phyloP scores from a whole-genome alignment of 495 filamentous ascomycete species.

The Lepraria neglecta region DNA sequence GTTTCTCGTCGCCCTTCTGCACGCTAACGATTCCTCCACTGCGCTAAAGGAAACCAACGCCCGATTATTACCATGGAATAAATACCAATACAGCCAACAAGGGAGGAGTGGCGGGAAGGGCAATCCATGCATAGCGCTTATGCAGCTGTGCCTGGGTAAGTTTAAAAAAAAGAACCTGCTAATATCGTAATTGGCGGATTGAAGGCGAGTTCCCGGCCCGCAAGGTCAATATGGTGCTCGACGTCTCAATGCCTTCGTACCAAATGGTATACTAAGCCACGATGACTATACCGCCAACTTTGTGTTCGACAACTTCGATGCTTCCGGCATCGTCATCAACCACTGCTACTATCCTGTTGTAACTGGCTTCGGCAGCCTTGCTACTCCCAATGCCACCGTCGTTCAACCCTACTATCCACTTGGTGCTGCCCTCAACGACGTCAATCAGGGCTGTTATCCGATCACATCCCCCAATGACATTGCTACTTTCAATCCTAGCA shows the following conservation, averaged over 20 bases:
- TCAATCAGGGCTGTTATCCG: neutral
- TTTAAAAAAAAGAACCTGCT: neutral
- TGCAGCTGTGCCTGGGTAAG: slow-evolving; percentile 3
- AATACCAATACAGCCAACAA: neutral
- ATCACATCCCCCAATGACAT: no score
- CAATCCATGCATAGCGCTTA: slow-evolving; percentile 5
- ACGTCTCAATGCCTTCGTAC: no score
- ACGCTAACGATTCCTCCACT: neutral
- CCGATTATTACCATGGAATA: slow-evolving; percentile 3
- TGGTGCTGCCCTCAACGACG: no score
- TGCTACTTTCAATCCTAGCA: neutral
- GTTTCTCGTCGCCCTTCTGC: slow-evolving; percentile 5
- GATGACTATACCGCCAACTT: no score
- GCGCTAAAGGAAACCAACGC: neutral
- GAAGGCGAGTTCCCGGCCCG: no score
- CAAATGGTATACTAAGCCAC: no score
- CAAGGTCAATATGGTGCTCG: no score
- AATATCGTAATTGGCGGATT: neutral
- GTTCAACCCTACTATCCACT: no score
- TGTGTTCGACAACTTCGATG: neutral
- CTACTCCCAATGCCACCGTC: neutral
- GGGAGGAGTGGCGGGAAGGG: slow-evolving; percentile 4
- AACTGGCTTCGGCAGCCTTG: neutral
- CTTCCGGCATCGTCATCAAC: no score
- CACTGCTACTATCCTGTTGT: no score